Base-by-base conservation (phyloP, 2,329 filamentous ascomycete genomes). In the Apiospora kogelbergensis region DNA sequence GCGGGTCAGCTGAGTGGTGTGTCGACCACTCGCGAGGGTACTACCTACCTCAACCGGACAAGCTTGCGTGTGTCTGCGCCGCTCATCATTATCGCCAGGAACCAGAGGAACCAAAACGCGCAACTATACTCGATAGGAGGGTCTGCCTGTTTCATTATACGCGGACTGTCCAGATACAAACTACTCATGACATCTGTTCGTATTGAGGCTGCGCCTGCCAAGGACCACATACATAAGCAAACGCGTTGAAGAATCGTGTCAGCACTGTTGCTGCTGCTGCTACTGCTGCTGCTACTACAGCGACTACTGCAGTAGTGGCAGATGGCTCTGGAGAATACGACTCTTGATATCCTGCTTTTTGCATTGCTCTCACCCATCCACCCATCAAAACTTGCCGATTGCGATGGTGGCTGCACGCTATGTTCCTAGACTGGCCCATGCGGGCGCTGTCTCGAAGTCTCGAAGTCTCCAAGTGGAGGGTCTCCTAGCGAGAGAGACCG, bases 361-460 rank as follows among this genome's bases (percentile, higher is more conserved):
- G 15, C 2, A 1, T 42, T 20, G 17, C 15, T 57, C 20, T 57
- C 15, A 3, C 6, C 48, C 48, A 53, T 53, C 24, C 24, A 17
- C 26, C 24, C 46, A 57, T 57, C 48, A 57, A 33, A 26, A 26
- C 48, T n/a, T 60, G 53, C 53, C 53, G 53, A 37, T 37, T 37
- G 53, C 30, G 53, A 60, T 60, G 53, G 53, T 60, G 53, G 53
- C 53, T 60, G 53, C 30, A n/a, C 53, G 53, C 53, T 60, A 60
- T 60, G 53, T 60, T 37, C 53, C 30, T 37, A 60, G 53, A 60
- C 53, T 60, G 53, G 53, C 9, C 53, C 53, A 57, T 57, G 26
- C 48, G 48, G 33, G 48, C 48, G 24, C 46, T 30, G 17, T 22
- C 46, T 53, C n/a, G n/a, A n/a, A n/a, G n/a, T n/a, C n/a, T n/a